Evolutionary conservation across 192 early-diverging fungal genomes (phyloP).

Genomic region (Linnemannia elongata): DNA sequence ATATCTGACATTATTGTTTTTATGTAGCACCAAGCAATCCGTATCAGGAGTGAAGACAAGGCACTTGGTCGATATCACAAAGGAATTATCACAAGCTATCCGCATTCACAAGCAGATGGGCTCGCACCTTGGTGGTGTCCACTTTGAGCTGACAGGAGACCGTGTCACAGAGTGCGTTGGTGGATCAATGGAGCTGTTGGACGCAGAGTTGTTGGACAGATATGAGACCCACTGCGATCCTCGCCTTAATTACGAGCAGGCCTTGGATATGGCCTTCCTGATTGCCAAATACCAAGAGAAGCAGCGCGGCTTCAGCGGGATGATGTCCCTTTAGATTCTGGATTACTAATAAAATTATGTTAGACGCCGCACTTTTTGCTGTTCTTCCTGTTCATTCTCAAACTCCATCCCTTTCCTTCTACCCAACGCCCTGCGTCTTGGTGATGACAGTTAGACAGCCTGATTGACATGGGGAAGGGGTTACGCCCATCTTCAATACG

Average conservation of each 20-base stretch:
- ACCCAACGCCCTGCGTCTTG: too few species aligned
- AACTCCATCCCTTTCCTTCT: too few species aligned
- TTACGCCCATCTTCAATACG: too few species aligned
- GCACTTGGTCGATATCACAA: slow-evolving; percentile 89
- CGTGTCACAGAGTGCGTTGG: slow-evolving; percentile 97
- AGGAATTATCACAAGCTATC: slow-evolving; percentile 88
- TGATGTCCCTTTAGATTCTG: slow-evolving; percentile 31
- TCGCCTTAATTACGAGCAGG: slow-evolving; percentile 97
- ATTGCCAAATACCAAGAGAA: slow-evolving; percentile 91
- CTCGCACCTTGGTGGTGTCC: slow-evolving; percentile 91
- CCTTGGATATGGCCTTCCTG: slow-evolving; percentile 95
- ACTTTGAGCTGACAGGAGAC: slow-evolving; percentile 97
- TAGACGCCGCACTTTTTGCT: not conserved
- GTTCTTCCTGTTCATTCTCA: too few species aligned
- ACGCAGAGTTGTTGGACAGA: slow-evolving; percentile 85
- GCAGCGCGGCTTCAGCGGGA: slow-evolving; percentile 53
- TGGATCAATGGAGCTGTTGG: slow-evolving; percentile 95
- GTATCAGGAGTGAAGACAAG: slow-evolving; percentile 91
- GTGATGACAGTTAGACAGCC: too few species aligned
- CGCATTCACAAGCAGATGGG: slow-evolving; percentile 81
- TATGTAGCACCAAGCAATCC: slow-evolving; percentile 80
- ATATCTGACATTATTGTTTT: not conserved
- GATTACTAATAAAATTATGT: not conserved
- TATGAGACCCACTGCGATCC: slow-evolving; percentile 98
- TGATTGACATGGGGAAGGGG: too few species aligned